A percentile compares a stretch with the other conserved stretches of the same genome.
Conservation (phyloP, 805 yeast genomes). For the Candida golubevii region DNA sequence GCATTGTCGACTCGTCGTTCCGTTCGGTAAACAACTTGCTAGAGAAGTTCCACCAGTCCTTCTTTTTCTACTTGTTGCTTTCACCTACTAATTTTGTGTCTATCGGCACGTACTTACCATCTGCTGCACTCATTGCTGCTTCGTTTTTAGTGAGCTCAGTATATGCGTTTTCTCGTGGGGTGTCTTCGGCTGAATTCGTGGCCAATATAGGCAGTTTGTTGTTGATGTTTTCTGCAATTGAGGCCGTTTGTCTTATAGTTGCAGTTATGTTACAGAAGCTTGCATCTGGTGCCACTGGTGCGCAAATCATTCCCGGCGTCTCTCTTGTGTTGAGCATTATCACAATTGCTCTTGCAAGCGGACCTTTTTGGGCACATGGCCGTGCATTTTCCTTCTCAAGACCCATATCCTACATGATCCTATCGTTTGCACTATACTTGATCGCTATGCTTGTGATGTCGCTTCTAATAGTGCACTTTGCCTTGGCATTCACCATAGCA, state of each 20-base stretch:
- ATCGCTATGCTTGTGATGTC: constrained; percentile 70
- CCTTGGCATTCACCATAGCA: constrained; percentile 72
- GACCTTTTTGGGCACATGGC: not conserved
- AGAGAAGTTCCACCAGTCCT: constrained; percentile 96
- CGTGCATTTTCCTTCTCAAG: constrained; percentile 15
- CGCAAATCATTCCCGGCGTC: not conserved
- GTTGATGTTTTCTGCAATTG: constrained; percentile 26
- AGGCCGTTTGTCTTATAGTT: constrained; percentile 20
- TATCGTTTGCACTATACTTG: constrained; percentile 48
- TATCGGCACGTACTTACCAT: constrained; percentile 88
- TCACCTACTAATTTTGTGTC: constrained; percentile 81
- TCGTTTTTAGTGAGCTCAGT: constrained; percentile 67
- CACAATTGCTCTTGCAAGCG: constrained; percentile 3
- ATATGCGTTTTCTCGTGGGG: constrained; percentile 47
- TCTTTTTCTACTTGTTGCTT: constrained; percentile 82
- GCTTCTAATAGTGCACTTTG: constrained; percentile 75
- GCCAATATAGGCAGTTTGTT: constrained; percentile 23
- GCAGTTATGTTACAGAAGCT: constrained; percentile 26
- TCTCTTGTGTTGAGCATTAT: constrained; percentile 1
- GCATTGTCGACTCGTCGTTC: constrained; percentile 81
- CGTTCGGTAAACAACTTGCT: constrained; percentile 86
- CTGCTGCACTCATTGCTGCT: constrained; percentile 69
- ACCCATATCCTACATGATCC: constrained; percentile 22
- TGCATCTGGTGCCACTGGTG: constrained; percentile 5
- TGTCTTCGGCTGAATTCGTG: constrained; percentile 22